Evolutionary conservation across 768 basidiomycete species (phyloP).

Genomic region (Russula olivacea): DNA sequence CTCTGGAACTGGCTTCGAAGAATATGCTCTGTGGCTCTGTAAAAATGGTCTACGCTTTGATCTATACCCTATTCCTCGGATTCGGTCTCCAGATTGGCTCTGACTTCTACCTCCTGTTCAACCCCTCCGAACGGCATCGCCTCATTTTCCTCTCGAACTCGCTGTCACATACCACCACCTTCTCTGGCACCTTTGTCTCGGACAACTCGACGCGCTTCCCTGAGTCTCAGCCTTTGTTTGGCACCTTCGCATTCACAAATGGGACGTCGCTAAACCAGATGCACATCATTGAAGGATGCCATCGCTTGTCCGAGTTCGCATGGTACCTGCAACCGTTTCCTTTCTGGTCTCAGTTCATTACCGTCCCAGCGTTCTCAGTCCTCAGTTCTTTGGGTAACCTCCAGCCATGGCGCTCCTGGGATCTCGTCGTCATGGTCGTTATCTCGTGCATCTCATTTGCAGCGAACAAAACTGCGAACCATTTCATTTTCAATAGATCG

Average conservation of each 20-base stretch:
- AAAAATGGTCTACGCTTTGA: conserved; percentile 79
- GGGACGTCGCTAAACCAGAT: conserved; percentile 39
- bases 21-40: conserved; percentile 68
- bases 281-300: conserved; percentile 56
- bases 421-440: conserved; percentile 74
- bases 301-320: conserved; percentile 53
- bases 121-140: conserved; percentile 47
- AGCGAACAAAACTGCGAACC: conserved; percentile 73
- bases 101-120: conserved; percentile 67
- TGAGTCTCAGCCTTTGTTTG: conserved; percentile 40
- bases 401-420: conserved; percentile 63
- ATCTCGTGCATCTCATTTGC: conserved; percentile 76
- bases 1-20: conserved; percentile 70
- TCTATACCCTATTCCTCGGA: conserved; percentile 76
- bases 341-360: conserved; percentile 61
- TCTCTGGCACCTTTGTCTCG: conserved; percentile 60
- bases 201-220: conserved; percentile 43
- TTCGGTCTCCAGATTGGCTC: conserved; percentile 80
- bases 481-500: conserved; percentile 74
- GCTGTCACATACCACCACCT: conserved; percentile 42
- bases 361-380: conserved; percentile 67
- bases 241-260: conserved; percentile 63
- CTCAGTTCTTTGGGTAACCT: conserved; percentile 67
- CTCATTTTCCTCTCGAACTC: conserved; percentile 47
- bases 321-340: conserved; percentile 82